These are phyloP conservation scores for Moricandia moricandioides DNA, from an alignment of 345 rosid species.

Conservation along the genomic window DNA sequence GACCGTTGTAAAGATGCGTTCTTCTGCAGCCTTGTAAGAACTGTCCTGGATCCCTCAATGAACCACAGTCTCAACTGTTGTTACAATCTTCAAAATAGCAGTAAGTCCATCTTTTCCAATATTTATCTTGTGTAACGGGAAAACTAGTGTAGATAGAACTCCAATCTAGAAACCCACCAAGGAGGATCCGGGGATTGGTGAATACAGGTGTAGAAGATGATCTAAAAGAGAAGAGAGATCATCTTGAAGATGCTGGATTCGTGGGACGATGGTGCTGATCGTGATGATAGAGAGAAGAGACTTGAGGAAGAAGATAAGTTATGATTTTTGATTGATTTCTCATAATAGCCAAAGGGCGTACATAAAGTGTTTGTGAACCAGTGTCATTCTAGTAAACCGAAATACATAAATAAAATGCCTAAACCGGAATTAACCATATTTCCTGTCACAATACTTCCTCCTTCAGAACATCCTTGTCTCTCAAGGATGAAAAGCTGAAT, in stretches of 20 bases:
- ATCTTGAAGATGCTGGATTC: no score
- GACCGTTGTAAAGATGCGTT: conserved; percentile 65
- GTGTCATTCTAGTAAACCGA: background rate
- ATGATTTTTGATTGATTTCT: background rate
- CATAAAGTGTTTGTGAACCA: background rate
- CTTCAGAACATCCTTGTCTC: no score
- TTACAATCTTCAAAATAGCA: conserved; percentile 69
- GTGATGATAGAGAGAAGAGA: no score
- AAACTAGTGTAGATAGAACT: no score
- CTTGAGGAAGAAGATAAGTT: background rate
- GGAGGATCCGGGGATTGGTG: no score
- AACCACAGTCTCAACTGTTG: conserved; percentile 62
- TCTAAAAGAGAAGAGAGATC: no score
- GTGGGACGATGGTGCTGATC: no score
- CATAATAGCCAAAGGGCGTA: background rate
- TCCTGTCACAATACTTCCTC: no score
- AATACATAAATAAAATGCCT: background rate
- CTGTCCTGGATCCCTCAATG: conserved; percentile 55
- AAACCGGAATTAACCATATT: no score
- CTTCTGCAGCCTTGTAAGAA: conserved; percentile 83
- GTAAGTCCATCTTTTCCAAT: conserved; percentile 73
- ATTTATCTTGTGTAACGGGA: conserved; percentile 36
- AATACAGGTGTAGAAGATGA: no score
- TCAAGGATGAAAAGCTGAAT: no score
- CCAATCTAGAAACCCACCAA: no score